Conservation (phyloP, 163 green algal species). For the Picocystis sp. region DNA sequence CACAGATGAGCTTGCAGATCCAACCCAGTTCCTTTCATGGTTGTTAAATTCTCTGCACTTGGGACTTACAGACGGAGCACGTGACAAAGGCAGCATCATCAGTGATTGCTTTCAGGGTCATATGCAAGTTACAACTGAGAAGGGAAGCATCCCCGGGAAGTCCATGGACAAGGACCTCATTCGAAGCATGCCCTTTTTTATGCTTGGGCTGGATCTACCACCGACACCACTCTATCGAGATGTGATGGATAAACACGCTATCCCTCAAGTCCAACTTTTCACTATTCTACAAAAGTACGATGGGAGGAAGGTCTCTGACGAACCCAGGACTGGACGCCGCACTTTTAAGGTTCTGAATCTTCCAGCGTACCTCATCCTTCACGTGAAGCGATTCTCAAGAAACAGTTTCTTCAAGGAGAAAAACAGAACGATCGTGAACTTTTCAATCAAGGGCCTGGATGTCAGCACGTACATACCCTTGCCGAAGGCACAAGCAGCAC, state of each 20-base stretch:
- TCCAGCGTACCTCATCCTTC: slow-evolving; percentile 69
- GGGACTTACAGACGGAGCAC: slow-evolving; percentile 68
- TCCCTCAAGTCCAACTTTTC: slow-evolving; percentile 77
- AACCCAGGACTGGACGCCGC: slow-evolving; percentile 50
- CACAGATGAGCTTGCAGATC: slow-evolving; percentile 49
- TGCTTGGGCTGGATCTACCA: slow-evolving; percentile 77
- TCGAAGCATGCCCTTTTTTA: slow-evolving; percentile 37
- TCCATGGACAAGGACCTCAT: slow-evolving; percentile 8
- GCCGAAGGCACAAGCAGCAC: slow-evolving; percentile 14
- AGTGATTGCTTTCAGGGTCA: slow-evolving; percentile 79
- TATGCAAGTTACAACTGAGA: slow-evolving; percentile 72
- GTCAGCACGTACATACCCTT: slow-evolving; percentile 61
- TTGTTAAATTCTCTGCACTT: slow-evolving; percentile 81
- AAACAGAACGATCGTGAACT: slow-evolving; percentile 98
- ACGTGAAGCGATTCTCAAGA: slow-evolving; percentile 85
- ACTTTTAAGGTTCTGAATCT: slow-evolving; percentile 59
- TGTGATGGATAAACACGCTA: slow-evolving; percentile 78
- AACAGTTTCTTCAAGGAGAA: slow-evolving; percentile 96
- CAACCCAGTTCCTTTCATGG: slow-evolving; percentile 67
- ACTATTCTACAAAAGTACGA: slow-evolving; percentile 88
- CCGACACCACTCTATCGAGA: slow-evolving; percentile 82
- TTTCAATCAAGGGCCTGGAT: slow-evolving; percentile 80
- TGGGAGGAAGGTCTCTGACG: slow-evolving; percentile 46
- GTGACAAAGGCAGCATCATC: slow-evolving; percentile 63
- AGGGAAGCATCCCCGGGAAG: slow-evolving; percentile 45